These are phyloP conservation scores for Zelopaecilomyces penicillatus DNA, from an alignment of 2,329 filamentous ascomycete species.

Conservation along the genomic window DNA sequence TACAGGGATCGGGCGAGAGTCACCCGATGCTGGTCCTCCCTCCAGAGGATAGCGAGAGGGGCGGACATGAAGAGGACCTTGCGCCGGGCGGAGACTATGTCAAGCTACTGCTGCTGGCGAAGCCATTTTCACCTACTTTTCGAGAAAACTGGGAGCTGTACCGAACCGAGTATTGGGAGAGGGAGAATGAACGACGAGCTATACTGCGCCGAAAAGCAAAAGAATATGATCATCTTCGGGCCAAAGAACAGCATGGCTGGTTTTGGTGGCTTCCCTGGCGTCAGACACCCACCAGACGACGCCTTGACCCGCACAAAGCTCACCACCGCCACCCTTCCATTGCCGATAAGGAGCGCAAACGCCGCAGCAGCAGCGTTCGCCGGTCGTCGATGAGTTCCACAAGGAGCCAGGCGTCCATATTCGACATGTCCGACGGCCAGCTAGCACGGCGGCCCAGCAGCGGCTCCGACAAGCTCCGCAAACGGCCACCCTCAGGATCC, in stretches of 20 bases:
- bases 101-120: slow-evolving; percentile 81
- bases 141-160: slow-evolving; percentile 96
- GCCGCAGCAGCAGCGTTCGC: slow-evolving; percentile 44
- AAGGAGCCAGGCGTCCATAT: slow-evolving; percentile 39
- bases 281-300: slow-evolving; percentile 21
- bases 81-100: slow-evolving; percentile 85
- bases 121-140: slow-evolving; percentile 91
- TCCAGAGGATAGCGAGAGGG: slow-evolving; percentile 50
- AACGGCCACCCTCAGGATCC: slow-evolving; percentile 38
- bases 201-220: slow-evolving; percentile 63
- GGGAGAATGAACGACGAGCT: slow-evolving; percentile 82
- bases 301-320: slow-evolving; percentile 30
- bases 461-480: slow-evolving; percentile 42
- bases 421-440: slow-evolving; percentile 37
- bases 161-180: slow-evolving; percentile 91
- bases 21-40: slow-evolving; percentile 35
- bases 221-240: slow-evolving; percentile 58
- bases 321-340: slow-evolving; percentile 30
- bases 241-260: slow-evolving; percentile 61
- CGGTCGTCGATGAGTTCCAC: slow-evolving; percentile 44
- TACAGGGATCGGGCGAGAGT: slow-evolving; percentile 37
- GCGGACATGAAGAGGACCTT: slow-evolving; percentile 80
- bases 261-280: slow-evolving; percentile 80
- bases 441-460: slow-evolving; percentile 38
- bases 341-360: slow-evolving; percentile 38